Base-by-base conservation (phyloP, 2,329 filamentous ascomycete species). In the Penicillium hesseltinei region DNA sequence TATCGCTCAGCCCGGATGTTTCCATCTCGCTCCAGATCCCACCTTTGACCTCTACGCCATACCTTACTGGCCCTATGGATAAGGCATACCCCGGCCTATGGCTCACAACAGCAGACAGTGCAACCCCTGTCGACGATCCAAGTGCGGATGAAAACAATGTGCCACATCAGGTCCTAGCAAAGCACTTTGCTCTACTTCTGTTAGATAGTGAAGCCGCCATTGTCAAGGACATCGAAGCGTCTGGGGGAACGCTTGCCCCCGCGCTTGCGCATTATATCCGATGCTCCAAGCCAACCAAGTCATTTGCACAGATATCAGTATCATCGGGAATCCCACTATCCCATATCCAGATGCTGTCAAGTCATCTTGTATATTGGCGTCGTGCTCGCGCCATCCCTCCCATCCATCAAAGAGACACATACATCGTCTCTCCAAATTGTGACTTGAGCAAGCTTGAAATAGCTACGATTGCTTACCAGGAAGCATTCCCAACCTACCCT, bases 341-440 rank as follows among this genome's bases (percentile, higher is more conserved):
- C 33, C 90, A 96, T 65, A 88, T 97, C 61, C 88, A 93, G 62
- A 88, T 91, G 65, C 90, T 96, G 61, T 92, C 92, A 10, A 89
- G 91, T 57, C 94, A 97, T 77, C 88, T 99, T 61, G 92, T 97
- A 60, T 96, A 95, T 77, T 97, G 93, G 92, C 88, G 94, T 25
- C 88, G 92, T 56, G 94, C 93, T 46, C 90, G 95, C 59, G 89
- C 93, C 17, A 93, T 97, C 40, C 90, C 91, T 5, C 94, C 94
- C 0, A 83, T 99, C 6, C 92, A 97, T 69, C 89, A 90, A 43
- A 84, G 92, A 47, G 92, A 97, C 71, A 89, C 88, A 11, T 99
- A 97, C 73, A 89, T 97, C 35, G 85, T 97, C 29, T 95, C 91
- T 2, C 92, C 93, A 0, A 95, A 96, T 71, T 92, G 91, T 60